These are phyloP conservation scores for Rostrohypoxylon terebratum DNA, from an alignment of 495 filamentous ascomycete species.

Conservation along the genomic window DNA sequence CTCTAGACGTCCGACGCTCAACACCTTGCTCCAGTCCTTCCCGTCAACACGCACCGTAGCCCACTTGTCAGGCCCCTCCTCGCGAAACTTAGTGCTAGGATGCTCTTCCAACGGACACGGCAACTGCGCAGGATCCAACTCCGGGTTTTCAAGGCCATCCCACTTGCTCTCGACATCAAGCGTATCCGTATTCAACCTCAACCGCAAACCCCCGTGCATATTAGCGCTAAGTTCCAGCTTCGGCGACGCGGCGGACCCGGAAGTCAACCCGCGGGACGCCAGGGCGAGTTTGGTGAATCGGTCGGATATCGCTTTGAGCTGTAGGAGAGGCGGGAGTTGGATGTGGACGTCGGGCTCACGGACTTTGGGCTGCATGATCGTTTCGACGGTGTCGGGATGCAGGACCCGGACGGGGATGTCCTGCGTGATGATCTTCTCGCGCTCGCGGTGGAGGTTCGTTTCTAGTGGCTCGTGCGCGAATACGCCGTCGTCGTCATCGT, in stretches of 20 bases:
- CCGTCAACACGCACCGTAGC: conserved; percentile 90
- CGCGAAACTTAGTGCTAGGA: conserved; percentile 77
- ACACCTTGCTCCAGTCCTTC: conserved; percentile 87
- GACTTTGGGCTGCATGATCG: conserved; percentile 87
- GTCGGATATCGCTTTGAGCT: conserved; percentile 91
- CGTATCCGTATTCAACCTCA: conserved; percentile 80
- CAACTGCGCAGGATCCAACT: conserved; percentile 79
- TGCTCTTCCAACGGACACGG: conserved; percentile 74
- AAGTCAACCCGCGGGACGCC: conserved; percentile 49
- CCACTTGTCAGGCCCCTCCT: conserved; percentile 74
- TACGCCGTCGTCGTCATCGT: conserved; percentile 55
- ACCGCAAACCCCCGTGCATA: conserved; percentile 85
- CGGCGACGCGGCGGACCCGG: conserved; percentile 54
- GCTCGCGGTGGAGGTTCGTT: conserved; percentile 66
- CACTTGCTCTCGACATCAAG: conserved; percentile 85
- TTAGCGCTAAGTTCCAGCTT: conserved; percentile 87
- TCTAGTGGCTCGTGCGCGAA: conserved; percentile 63
- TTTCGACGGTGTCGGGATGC: conserved; percentile 79
- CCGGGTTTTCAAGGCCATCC: conserved; percentile 84
- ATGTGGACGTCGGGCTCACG: conserved; percentile 96
- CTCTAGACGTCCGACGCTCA: conserved; percentile 88
- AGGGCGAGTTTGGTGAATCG: conserved; percentile 84
- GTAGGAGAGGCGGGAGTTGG: conserved; percentile 81
- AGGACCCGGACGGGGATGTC: conserved; percentile 94
- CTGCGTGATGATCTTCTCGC: conserved; percentile 92